A percentile compares a stretch with the other conserved stretches of the same genome.
phyloP scores from a whole-genome alignment of 2,329 filamentous ascomycete genomes.

The Didymella glomerata region DNA sequence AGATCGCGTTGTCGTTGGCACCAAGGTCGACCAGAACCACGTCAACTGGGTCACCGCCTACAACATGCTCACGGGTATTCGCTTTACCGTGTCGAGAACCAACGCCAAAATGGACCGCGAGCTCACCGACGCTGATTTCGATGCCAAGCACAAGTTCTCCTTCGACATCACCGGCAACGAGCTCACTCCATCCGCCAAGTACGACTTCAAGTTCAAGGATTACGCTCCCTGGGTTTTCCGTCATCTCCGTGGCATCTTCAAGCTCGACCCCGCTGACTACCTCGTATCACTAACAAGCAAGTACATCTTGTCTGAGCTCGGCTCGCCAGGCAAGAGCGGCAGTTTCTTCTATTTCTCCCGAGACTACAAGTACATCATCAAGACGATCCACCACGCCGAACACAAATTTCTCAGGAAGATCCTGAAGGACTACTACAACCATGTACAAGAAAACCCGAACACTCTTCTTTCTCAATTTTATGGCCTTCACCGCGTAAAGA shows the following conservation, averaged over 20 bases:
- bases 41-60: conserved; percentile 98
- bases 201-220: conserved; percentile 99
- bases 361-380: conserved; percentile 99
- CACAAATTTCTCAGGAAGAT: conserved; percentile 87
- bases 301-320: conserved; percentile 96
- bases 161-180: conserved; percentile 99
- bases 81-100: conserved; percentile 92
- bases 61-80: conserved; percentile 99
- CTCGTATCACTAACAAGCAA: conserved; percentile 98
- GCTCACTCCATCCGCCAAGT: conserved; percentile 95
- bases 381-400: conserved; percentile 96
- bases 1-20: conserved; percentile 87
- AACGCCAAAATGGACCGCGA: conserved; percentile 96
- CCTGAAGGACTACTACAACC: conserved; percentile 89
- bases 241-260: conserved; percentile 85
- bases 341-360: conserved; percentile 99
- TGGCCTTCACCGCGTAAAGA: conserved; percentile 95
- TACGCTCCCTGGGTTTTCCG: conserved; percentile 99
- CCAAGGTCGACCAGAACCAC: conserved; percentile 96
- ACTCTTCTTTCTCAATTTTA: conserved; percentile 98
- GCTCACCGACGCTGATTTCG: conserved; percentile 89
- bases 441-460: conserved; percentile 92
- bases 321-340: conserved; percentile 96
- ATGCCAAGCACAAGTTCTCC: conserved; percentile 94
- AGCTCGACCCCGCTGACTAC: conserved; percentile 95